Conservation (phyloP, 2,329 filamentous ascomycete genomes). For the Thielaviopsis punctulata region DNA sequence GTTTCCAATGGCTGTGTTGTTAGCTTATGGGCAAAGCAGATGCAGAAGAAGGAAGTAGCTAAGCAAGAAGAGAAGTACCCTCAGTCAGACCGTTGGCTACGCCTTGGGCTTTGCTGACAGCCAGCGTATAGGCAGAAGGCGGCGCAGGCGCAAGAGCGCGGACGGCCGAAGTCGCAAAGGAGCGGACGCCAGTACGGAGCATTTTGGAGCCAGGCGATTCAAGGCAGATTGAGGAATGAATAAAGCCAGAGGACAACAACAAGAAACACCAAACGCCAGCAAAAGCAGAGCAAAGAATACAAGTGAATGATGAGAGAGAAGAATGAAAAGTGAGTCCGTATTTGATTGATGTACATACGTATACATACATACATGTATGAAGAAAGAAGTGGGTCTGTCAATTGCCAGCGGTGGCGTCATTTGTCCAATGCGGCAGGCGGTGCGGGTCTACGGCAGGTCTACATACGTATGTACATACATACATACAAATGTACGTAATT, state of each 20-base stretch:
- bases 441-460: background rate
- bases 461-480: too few relatives aligned
- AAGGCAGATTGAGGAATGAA: background rate
- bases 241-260: background rate
- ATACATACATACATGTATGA: background rate
- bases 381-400: conserved; percentile 9
- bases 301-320: background rate
- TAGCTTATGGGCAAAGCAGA: background rate
- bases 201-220: conserved; percentile 26
- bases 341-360: too few relatives aligned
- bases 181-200: conserved; percentile 52
- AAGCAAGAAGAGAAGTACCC: conserved; percentile 35
- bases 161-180: conserved; percentile 46
- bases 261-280: background rate
- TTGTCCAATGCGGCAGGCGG: conserved; percentile 1
- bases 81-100: conserved; percentile 62
- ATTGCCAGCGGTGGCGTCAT: conserved; percentile 8
- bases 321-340: too few relatives aligned
- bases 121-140: conserved; percentile 44
- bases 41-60: background rate
- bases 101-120: conserved; percentile 65
- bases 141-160: conserved; percentile 27
- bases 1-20: conserved; percentile 69
- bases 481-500: background rate
- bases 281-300: background rate